Base-by-base conservation (phyloP, 78 protist genomes). In the Anaeramoeba flamelloides region DNA sequence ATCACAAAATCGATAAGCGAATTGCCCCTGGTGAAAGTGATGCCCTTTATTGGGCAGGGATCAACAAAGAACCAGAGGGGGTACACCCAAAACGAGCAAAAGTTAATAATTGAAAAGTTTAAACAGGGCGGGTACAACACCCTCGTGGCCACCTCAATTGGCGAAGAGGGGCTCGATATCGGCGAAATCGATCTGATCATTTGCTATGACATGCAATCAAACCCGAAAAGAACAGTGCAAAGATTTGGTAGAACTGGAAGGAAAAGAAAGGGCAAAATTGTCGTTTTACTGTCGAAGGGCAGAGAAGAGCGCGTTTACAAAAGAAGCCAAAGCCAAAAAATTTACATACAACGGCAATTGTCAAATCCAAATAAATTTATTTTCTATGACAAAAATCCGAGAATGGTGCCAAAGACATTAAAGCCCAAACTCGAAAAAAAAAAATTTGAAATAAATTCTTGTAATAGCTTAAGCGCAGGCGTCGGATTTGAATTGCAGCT, bases 241-340 rank as follows among this genome's bases (percentile, higher is more conserved):
- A 84, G 98, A 3, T 79, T 87, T 82, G 98, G 98, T 3, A 83
- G 98, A 34, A 94, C 98, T 0, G 98, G 98, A 4, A 79, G 98
- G 36, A 40, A 65, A 33, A 41, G 83, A 3, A 64, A 0, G 36
- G 93, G 88, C 36, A n/a, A n/a, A n/a, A n/a, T n/a, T n/a, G n/a
- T n/a, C n/a, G n/a, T n/a, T n/a, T n/a, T n/a, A n/a, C n/a, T n/a
- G n/a, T n/a, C n/a, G n/a, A n/a, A n/a, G n/a, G n/a, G n/a, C n/a
- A n/a, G n/a, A n/a, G n/a, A n/a, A n/a, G n/a, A n/a, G n/a, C n/a
- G n/a, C n/a, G n/a, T n/a, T n/a, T n/a, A n/a, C n/a, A n/a, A n/a
- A n/a, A n/a, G n/a, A n/a, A n/a, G n/a, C n/a, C n/a, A n/a, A n/a
- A n/a, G n/a, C n/a, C n/a, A n/a, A n/a, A n/a, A n/a, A n/a, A n/a